These are phyloP conservation scores for Chernovozyma sophiae-reginae DNA, from an alignment of 1,139 yeast genomes.

Conservation along the genomic window DNA sequence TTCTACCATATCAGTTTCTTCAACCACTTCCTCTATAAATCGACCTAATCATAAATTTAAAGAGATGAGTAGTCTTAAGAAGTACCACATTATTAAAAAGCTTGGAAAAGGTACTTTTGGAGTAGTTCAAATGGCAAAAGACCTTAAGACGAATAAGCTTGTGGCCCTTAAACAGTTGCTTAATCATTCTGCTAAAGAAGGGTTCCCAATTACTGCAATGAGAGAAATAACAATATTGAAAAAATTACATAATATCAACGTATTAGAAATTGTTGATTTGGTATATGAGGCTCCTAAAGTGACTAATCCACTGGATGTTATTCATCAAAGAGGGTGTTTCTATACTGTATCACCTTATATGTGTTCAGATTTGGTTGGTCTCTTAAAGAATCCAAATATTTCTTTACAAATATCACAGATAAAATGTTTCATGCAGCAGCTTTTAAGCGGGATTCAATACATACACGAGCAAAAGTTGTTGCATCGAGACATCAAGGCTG, in stretches of 20 bases:
- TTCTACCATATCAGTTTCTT: too few relatives aligned
- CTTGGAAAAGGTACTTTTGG: slow-evolving; percentile 50
- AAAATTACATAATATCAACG: slow-evolving; percentile 62
- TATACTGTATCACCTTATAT: slow-evolving; percentile 92
- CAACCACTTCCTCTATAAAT: neutral
- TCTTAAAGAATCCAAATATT: slow-evolving; percentile 82
- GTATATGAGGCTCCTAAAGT: slow-evolving; percentile 59
- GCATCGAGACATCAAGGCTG: slow-evolving; percentile 94
- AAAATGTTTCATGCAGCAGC: slow-evolving; percentile 78
- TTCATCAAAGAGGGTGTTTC: slow-evolving; percentile 50
- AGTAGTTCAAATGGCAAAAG: slow-evolving; percentile 43
- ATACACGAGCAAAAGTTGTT: slow-evolving; percentile 68
- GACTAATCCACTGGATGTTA: slow-evolving; percentile 26
- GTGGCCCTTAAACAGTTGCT: slow-evolving; percentile 72
- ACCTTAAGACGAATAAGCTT: slow-evolving; percentile 24
- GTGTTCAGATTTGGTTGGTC: slow-evolving; percentile 89
- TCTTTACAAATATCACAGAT: slow-evolving; percentile 60
- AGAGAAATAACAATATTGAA: slow-evolving; percentile 87
- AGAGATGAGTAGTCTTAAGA: slow-evolving; percentile 31
- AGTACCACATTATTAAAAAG: slow-evolving; percentile 34
- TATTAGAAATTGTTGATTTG: slow-evolving; percentile 79
- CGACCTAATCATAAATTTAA: slow-evolving; percentile 3
- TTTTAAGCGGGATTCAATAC: slow-evolving; percentile 75
- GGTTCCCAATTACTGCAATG: slow-evolving; percentile 93
- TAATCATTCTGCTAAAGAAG: slow-evolving; percentile 80